Percentiles rank a stretch among this genome's conserved stretches.
phyloP scores from a whole-genome alignment of 169 alveolate genomes.

The Plasmodium cynomolgi region DNA sequence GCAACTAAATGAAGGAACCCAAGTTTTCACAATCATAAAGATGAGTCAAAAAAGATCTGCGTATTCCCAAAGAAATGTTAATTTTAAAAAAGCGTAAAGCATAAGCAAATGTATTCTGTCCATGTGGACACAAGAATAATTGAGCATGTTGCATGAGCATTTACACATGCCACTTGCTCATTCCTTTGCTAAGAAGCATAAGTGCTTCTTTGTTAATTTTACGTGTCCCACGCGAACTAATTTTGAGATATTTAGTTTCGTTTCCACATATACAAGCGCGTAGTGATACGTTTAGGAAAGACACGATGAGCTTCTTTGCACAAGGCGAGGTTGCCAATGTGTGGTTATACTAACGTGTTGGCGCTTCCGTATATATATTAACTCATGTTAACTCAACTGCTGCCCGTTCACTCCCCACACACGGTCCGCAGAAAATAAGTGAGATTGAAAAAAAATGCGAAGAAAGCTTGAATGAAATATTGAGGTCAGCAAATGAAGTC shows the following conservation, averaged over 20 bases:
- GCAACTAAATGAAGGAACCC: not conserved
- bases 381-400: not conserved
- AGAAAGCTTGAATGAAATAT: constrained; percentile 74
- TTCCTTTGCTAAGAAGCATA: not conserved
- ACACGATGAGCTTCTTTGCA: not conserved
- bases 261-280: not conserved
- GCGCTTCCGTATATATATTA: not conserved
- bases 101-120: not conserved
- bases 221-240: not conserved
- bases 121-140: not conserved
- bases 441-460: constrained; percentile 75
- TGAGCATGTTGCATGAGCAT: not conserved
- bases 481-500: constrained; percentile 72
- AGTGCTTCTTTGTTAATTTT: not conserved
- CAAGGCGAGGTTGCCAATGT: not conserved
- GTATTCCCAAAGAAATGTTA: constrained; percentile 67
- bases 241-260: not conserved
- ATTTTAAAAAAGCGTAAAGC: constrained; percentile 5
- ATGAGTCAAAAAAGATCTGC: constrained; percentile 47
- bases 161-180: not conserved
- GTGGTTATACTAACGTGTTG: not conserved
- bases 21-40: not conserved
- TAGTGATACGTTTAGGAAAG: not conserved
- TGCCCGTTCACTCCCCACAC: not conserved
- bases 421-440: constrained; percentile 49